These are phyloP conservation scores for Sarocladiaceae sp. DNA, from an alignment of 2,329 filamentous ascomycete species.

Conservation along the genomic window DNA sequence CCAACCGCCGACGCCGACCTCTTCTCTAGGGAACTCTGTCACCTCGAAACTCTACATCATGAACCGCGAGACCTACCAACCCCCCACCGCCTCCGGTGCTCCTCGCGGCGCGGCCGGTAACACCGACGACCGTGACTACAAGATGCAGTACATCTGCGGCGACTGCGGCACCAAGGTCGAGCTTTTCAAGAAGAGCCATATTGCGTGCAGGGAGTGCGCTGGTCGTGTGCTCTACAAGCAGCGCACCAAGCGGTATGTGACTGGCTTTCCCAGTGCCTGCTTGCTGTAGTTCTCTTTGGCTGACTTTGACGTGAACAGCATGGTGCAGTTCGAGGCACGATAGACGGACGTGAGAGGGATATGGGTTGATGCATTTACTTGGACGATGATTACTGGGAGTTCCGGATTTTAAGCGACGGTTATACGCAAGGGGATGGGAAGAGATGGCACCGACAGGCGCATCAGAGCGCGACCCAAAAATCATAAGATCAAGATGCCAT, in stretches of 20 bases:
- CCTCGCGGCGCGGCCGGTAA: conserved; percentile 34
- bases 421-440: background rate
- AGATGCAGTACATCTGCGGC: conserved; percentile 36
- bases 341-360: conserved; percentile 28
- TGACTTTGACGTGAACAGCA: conserved; percentile 47
- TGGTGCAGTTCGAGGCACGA: conserved; percentile 97
- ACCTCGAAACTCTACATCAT: no score
- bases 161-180: conserved; percentile 36
- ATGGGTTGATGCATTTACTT: no score
- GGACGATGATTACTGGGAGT: background rate
- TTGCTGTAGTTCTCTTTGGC: background rate
- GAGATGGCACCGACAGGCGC: background rate
- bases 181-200: conserved; percentile 42
- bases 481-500: background rate
- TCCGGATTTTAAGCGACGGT: conserved; percentile 1
- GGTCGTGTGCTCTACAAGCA: conserved; percentile 97
- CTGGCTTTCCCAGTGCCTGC: background rate
- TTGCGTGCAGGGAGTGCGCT: conserved; percentile 58
- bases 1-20: no score
- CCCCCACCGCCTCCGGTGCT: conserved; percentile 51
- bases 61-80: conserved; percentile 73
- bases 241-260: conserved; percentile 82
- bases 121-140: conserved; percentile 29
- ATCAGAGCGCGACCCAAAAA: no score
- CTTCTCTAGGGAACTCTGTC: no score